Percentiles rank a stretch among this genome's conserved stretches.
phyloP scores from a whole-genome alignment of 2,329 filamentous ascomycete species.

The Cryphonectria nitschkei region DNA sequence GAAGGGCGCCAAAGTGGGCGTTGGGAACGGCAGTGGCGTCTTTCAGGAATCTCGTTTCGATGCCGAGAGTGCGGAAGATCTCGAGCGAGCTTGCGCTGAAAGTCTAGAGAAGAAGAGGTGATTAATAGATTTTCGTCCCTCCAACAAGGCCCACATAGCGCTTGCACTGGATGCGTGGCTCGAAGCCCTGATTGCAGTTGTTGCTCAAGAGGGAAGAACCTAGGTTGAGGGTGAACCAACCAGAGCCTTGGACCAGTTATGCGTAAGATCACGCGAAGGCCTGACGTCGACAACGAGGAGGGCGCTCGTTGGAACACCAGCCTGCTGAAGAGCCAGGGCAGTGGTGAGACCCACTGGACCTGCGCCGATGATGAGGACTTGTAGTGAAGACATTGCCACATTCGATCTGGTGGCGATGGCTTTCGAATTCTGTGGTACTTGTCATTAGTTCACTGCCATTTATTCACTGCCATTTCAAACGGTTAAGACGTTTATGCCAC shows the following conservation, averaged over 20 bases:
- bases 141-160: neutral
- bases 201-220: neutral
- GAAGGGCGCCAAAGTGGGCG: conserved; percentile 14
- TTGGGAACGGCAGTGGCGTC: conserved; percentile 6
- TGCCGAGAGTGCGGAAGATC: conserved; percentile 24
- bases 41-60: conserved; percentile 15
- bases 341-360: conserved; percentile 25
- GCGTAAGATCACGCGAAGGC: neutral
- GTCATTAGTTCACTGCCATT: no score
- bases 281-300: conserved; percentile 24
- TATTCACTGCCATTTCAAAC: no score
- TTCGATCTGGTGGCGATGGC: neutral
- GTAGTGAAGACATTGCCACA: neutral
- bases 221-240: neutral
- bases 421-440: neutral
- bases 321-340: conserved; percentile 22
- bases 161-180: neutral
- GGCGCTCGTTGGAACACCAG: conserved; percentile 8
- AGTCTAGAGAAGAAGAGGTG: neutral
- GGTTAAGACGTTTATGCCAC: no score
- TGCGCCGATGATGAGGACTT: conserved; percentile 25
- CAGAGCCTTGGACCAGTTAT: conserved; percentile 13
- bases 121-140: neutral
- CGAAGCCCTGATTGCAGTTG: neutral
- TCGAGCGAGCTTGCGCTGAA: conserved; percentile 24